Conservation (phyloP, 257 asterid species). For the Solanum sejunctum region DNA sequence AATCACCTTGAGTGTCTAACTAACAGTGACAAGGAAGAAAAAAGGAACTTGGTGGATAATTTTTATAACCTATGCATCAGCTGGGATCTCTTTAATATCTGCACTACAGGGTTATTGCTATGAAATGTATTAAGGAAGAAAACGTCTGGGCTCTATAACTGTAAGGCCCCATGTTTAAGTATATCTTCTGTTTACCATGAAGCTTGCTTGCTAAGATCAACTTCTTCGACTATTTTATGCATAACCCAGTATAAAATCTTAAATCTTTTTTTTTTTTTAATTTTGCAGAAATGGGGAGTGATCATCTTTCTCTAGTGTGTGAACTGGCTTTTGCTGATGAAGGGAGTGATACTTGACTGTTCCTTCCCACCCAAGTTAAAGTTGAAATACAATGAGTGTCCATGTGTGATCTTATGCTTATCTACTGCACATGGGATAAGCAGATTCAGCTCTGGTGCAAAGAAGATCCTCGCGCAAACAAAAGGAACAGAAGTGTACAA, state of each 20-base stretch:
- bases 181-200: neutral
- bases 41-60: no score
- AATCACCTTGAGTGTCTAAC: neutral
- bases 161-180: neutral
- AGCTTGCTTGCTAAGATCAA: neutral
- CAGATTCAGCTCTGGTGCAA: neutral
- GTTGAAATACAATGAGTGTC: neutral
- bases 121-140: neutral
- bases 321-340: constrained; percentile 61
- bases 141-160: neutral
- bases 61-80: neutral
- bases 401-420: neutral
- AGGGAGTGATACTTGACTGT: constrained; percentile 1
- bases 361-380: neutral
- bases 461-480: neutral
- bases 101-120: neutral
- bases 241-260: neutral
- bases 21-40: neutral
- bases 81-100: neutral
- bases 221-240: neutral
- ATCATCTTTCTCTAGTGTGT: constrained; percentile 84
- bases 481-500: neutral
- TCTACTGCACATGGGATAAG: neutral
- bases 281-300: constrained; percentile 79
- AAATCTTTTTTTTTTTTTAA: neutral